Base-by-base conservation (phyloP, 75 land plant genomes). In the Larix kaempferi region DNA sequence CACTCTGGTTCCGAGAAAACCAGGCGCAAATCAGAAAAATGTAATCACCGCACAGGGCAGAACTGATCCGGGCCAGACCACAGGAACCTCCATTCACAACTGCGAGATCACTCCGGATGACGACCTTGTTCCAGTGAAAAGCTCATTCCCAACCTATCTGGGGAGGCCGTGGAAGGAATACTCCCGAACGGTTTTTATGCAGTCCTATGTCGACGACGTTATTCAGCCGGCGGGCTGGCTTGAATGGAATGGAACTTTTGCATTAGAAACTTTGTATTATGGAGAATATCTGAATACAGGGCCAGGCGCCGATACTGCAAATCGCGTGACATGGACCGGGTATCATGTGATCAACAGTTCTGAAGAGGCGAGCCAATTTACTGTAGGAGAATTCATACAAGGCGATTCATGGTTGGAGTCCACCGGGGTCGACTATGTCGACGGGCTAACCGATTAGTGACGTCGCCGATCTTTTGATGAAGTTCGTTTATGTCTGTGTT, bases 221-320 rank as follows among this genome's bases (percentile, higher is more conserved):
- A 39, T 84, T 1, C 26, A 81, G 5, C 83, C 86, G 1, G 79
- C 37, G n/a, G 86, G 83, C 15, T 84, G 86, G 86, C 59, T 81
- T 7, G 76, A 61, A 4, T 84, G 83, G 86, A 77, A 72, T 37
- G 67, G 35, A 35, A 25, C 26, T 76, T 39, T 27, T 63, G n/a
- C 82, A 0, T 27, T 58, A 12, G 54, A 63, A 17, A 58, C 21
- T 6, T 77, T 84, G 5, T 33, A 64, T 64, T 84, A 80, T 41
- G 83, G 74, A 6, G 86, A 84, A 66, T 80, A 84, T 56, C 26
- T n/a, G 23, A 80, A 80, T 75, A 59, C n/a, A 16, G 86, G 86
- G 13, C 61, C 79, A 1, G 83, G 86, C 23, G 23, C 83, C 11
- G 52, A 17, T 25, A 71, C 33, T 13, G 33, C 56, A 7, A 6